Evolutionary conservation across 176 grass and related monocot genomes (phyloP), one percentile per base, ranked within the genome.

Genomic region (Musa troglodytarum): DNA sequence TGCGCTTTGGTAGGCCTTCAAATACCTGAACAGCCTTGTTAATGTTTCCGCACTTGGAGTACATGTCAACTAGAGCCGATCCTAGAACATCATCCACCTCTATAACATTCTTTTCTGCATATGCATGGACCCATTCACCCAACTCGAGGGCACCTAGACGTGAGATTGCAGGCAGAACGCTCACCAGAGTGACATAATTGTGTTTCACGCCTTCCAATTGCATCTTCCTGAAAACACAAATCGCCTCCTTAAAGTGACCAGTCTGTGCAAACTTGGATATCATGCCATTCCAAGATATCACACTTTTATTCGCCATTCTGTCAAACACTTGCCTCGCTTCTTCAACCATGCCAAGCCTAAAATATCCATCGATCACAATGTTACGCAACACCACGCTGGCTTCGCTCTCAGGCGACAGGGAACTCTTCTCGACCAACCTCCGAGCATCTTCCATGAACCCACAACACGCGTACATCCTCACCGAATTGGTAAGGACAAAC

Each of bases 401-500:
- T 49, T 78, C 76, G 22, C 22, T 69, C 1, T 22, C 25, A 20
- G 76, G 63, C 17, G 21, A 58, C 26, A 69, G 49, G 19, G 22
- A 13, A 57, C 21, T 34, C 2, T 51, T 71, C 12, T 74, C 22
- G 9, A 74, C 53, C 25, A 74, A 10, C 52, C 15, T 73, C 8
- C 21, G 14, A 19, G 53, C 51, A 29, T 74, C 52, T 64, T 53
- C 20, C 75, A 66, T 75, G 66, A 77, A 13, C 16, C 75, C 82
- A 50, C 89, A 77, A 28, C 81, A 53, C 9, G 80, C 53, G 8
- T 81, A 83, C 68, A 87, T 85, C 49, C 85, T 83, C 63, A 82
- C 54, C 63, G 84, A 77, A 2, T 90, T 83, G 3, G 87, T 89
- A 50, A 84, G 43, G 29, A 96, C 82, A 84, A 96, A 92, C 9